Evolutionary conservation across 371 early-diverging fungal genomes (phyloP).

Genomic region (Haplosporangium sp.): DNA sequence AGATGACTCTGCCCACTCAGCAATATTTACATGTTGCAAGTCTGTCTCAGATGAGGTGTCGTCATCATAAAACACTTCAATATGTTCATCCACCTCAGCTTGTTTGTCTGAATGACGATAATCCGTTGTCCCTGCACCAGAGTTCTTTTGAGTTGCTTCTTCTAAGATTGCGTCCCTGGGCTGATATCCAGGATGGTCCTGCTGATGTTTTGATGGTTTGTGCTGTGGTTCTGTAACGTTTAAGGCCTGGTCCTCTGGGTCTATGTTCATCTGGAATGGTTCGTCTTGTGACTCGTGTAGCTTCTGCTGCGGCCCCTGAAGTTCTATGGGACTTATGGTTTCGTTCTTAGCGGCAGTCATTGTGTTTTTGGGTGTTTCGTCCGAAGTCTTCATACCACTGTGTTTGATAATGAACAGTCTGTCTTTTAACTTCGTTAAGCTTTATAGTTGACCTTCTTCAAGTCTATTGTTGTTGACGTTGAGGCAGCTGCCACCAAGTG

Average conservation of each 20-base stretch:
- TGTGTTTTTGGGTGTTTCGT: neutral
- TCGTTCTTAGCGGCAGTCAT: conserved; percentile 27
- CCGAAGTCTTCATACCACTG: conserved; percentile 11
- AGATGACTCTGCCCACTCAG: conserved; percentile 21
- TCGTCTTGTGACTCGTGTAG: conserved; percentile 5
- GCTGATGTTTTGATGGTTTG: conserved; percentile 14
- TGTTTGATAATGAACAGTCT: neutral
- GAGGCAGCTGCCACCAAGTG: neutral
- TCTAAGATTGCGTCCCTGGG: conserved; percentile 14
- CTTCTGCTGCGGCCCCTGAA: conserved; percentile 15
- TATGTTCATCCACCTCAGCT: conserved; percentile 19
- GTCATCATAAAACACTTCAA: conserved; percentile 16
- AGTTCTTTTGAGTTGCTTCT: conserved; percentile 4
- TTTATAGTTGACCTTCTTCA: neutral
- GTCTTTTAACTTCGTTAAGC: neutral
- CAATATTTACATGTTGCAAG: conserved; percentile 9
- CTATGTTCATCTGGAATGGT: conserved; percentile 25
- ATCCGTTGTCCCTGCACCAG: conserved; percentile 1
- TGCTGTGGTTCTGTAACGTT: conserved; percentile 8
- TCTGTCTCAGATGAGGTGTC: conserved; percentile 26
- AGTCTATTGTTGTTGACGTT: neutral
- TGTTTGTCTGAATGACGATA: conserved; percentile 8
- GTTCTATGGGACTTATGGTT: conserved; percentile 12
- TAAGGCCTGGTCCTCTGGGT: conserved; percentile 19
- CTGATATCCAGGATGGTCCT: conserved; percentile 36